phyloP scores from a whole-genome alignment of 1,284 basidiomycete species.

The Leccinum insigne region DNA sequence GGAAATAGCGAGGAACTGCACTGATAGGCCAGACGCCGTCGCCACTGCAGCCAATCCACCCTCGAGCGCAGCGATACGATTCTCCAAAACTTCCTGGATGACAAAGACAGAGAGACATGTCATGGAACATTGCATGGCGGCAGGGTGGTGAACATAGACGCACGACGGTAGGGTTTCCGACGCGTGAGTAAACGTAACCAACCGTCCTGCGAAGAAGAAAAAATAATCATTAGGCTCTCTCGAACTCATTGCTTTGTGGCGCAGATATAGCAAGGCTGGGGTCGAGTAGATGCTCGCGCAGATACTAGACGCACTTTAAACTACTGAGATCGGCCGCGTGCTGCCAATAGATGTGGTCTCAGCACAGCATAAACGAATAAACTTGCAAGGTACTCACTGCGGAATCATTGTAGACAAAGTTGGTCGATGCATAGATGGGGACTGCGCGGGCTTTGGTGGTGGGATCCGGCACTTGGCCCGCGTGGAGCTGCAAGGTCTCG shows the following conservation, averaged over 20 bases:
- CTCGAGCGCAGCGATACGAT: slow-evolving; percentile 82
- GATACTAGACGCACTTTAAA: slow-evolving; percentile 45
- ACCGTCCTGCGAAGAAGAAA: slow-evolving; percentile 20
- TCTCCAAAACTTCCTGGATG: slow-evolving; percentile 77
- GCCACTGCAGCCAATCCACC: slow-evolving; percentile 83
- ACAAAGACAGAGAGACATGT: background rate
- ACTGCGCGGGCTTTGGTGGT: slow-evolving; percentile 79
- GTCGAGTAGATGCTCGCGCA: background rate
- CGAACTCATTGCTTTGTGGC: background rate
- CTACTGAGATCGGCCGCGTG: slow-evolving; percentile 83
- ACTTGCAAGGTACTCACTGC: slow-evolving; percentile 38
- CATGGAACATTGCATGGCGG: background rate
- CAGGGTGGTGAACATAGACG: slow-evolving; percentile 25
- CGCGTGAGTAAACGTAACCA: too few species aligned
- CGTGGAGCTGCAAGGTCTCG: slow-evolving; percentile 84
- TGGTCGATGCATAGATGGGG: slow-evolving; percentile 80
- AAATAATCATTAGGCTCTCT: slow-evolving; percentile 1
- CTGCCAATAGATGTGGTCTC: slow-evolving; percentile 21
- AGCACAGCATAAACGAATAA: background rate
- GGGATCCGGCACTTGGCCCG: slow-evolving; percentile 73
- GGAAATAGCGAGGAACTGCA: slow-evolving; percentile 77
- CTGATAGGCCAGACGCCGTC: slow-evolving; percentile 77
- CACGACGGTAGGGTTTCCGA: slow-evolving; percentile 81
- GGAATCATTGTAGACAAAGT: slow-evolving; percentile 80
- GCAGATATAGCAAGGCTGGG: background rate